phyloP scores from a whole-genome alignment of 2,329 filamentous ascomycete genomes.

The Xylaria sp. region DNA sequence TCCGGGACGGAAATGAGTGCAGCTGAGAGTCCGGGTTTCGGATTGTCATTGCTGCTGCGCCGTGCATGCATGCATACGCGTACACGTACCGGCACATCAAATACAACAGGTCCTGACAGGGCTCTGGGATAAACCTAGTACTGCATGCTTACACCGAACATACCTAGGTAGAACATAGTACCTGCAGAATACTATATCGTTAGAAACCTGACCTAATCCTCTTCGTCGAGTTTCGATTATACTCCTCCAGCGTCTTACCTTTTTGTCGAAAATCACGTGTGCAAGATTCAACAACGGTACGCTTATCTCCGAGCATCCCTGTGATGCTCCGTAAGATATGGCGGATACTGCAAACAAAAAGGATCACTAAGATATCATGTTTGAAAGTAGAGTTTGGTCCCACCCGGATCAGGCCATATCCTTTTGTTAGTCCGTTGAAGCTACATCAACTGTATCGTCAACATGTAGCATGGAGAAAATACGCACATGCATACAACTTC shows the following conservation, averaged over 20 bases:
- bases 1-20: constrained; percentile 4
- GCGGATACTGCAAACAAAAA: neutral
- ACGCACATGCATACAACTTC: neutral
- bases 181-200: neutral
- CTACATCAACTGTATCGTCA: neutral
- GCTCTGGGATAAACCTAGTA: neutral
- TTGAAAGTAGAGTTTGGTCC: neutral
- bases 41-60: no score
- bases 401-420: neutral
- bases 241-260: neutral
- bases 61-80: constrained; percentile 14
- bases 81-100: neutral
- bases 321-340: neutral
- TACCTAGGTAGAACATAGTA: neutral
- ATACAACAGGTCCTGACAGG: neutral
- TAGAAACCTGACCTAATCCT: neutral
- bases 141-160: neutral
- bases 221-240: neutral
- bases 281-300: neutral
- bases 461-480: neutral
- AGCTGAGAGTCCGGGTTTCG: no score
- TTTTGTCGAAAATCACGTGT: neutral
- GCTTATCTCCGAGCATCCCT: constrained; percentile 1
- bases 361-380: neutral
- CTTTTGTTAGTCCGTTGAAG: neutral